Percentiles rank a stretch among this genome's conserved stretches.
phyloP scores from a whole-genome alignment of 371 early-diverging fungal species.

The Smittium culicis region DNA sequence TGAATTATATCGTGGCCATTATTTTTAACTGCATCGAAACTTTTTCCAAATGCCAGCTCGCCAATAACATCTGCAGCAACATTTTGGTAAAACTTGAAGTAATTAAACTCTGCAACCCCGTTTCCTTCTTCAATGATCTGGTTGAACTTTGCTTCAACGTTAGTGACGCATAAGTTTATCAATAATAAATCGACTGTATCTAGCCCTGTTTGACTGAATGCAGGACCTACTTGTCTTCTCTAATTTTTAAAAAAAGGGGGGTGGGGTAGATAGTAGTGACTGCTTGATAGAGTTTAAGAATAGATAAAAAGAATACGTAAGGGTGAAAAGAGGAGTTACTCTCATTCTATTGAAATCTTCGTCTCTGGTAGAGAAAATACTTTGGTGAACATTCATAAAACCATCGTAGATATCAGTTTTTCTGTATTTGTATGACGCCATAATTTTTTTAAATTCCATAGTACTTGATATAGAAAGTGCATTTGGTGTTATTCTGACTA shows the following conservation, averaged over 20 bases:
- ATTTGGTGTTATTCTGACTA: conserved; percentile 12
- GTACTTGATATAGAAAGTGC: conserved; percentile 19
- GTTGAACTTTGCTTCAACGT: conserved; percentile 19
- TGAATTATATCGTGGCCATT: background rate
- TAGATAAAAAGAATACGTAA: too few species aligned
- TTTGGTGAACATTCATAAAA: conserved; percentile 8
- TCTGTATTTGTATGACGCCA: conserved; percentile 21
- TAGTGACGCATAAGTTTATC: conserved; percentile 14
- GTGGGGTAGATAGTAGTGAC: too few species aligned
- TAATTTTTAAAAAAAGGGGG: conserved; percentile 13
- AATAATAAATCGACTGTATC: conserved; percentile 4
- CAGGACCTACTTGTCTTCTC: conserved; percentile 5
- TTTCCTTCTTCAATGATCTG: background rate
- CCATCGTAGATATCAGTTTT: conserved; percentile 21
- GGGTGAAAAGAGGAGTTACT: too few species aligned
- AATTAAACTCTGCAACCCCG: conserved; percentile 16
- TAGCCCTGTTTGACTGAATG: background rate
- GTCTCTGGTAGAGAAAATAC: conserved; percentile 22
- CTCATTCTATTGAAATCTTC: conserved; percentile 22
- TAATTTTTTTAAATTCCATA: conserved; percentile 17
- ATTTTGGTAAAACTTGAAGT: conserved; percentile 15
- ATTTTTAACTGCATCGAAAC: background rate
- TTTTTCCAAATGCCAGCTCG: conserved; percentile 24
- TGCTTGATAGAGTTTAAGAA: too few species aligned
- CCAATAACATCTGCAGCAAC: conserved; percentile 25